phyloP scores from a whole-genome alignment of 495 filamentous ascomycete genomes.

The Arthonia radiata region DNA sequence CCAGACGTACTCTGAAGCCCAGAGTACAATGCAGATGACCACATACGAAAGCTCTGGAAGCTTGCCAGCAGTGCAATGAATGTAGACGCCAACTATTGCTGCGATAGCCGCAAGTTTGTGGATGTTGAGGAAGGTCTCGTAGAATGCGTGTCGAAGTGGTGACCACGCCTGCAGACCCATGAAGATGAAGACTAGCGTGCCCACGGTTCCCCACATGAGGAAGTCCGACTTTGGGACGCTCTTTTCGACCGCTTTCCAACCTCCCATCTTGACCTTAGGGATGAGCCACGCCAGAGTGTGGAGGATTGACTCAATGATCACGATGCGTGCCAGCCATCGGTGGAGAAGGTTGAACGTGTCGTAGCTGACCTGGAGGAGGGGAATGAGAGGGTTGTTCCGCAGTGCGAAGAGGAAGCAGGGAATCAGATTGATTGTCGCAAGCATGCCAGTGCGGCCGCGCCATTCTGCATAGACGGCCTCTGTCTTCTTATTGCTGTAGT shows the following conservation, averaged over 20 bases:
- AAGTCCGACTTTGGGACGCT: slow-evolving; percentile 6
- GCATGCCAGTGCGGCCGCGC: slow-evolving; percentile 48
- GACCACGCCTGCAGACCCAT: slow-evolving; percentile 47
- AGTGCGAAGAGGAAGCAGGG: slow-evolving; percentile 67
- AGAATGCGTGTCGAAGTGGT: slow-evolving; percentile 73
- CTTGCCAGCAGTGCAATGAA: slow-evolving; percentile 45
- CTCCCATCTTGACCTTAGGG: slow-evolving; percentile 29
- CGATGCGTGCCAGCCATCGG: slow-evolving; percentile 80
- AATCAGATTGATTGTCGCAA: slow-evolving; percentile 59
- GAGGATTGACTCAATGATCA: slow-evolving; percentile 31
- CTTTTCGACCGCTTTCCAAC: slow-evolving; percentile 32
- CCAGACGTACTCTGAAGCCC: slow-evolving; percentile 42
- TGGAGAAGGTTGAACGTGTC: slow-evolving; percentile 93
- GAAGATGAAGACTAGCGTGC: slow-evolving; percentile 30
- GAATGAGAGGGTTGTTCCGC: slow-evolving; percentile 82
- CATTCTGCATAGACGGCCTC: slow-evolving; percentile 35
- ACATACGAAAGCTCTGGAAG: slow-evolving; percentile 41
- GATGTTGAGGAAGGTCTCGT: slow-evolving; percentile 72
- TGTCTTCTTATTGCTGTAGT: slow-evolving; percentile 28
- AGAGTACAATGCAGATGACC: slow-evolving; percentile 40
- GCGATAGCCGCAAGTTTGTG: slow-evolving; percentile 49
- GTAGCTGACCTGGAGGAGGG: slow-evolving; percentile 63
- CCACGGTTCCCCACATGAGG: slow-evolving; percentile 18
- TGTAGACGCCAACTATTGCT: slow-evolving; percentile 36
- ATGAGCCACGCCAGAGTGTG: slow-evolving; percentile 44